These are phyloP conservation scores for Globisporangium solare DNA, from an alignment of 352 stramenopile species.

Conservation along the genomic window DNA sequence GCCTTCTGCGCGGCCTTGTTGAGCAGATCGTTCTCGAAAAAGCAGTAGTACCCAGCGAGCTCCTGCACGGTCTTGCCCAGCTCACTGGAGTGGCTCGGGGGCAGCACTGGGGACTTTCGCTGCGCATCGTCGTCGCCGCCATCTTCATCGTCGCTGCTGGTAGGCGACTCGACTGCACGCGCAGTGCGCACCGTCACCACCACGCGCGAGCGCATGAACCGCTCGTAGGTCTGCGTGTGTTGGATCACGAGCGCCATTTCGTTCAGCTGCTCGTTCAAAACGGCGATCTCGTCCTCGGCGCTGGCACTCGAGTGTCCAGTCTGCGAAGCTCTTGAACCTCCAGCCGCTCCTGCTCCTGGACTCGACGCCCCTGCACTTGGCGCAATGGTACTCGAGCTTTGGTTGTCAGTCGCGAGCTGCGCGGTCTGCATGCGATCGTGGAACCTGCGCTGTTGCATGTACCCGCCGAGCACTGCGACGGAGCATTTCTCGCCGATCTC, in stretches of 20 bases:
- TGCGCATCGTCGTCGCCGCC: conserved; percentile 2
- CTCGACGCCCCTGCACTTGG: too few relatives aligned
- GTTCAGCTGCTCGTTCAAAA: conserved; percentile 84
- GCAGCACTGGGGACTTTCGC: conserved; percentile 24
- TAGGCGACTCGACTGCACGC: neutral
- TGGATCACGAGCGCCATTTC: conserved; percentile 84
- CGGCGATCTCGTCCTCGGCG: conserved; percentile 52
- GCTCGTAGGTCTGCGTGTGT: conserved; percentile 86
- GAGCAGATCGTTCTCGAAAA: conserved; percentile 80
- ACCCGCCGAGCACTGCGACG: conserved; percentile 51
- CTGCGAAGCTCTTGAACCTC: conserved; percentile 2
- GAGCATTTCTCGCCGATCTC: conserved; percentile 49
- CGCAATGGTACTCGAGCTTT: neutral
- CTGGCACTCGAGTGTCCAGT: conserved; percentile 5
- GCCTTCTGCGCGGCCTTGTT: conserved; percentile 72
- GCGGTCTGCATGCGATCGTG: conserved; percentile 50
- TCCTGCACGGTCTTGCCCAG: conserved; percentile 81
- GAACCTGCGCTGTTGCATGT: conserved; percentile 76
- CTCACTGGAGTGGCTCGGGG: conserved; percentile 64
- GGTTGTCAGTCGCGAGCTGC: conserved; percentile 8
- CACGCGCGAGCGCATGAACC: conserved; percentile 79
- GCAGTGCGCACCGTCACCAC: neutral
- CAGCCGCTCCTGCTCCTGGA: neutral
- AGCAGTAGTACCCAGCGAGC: conserved; percentile 82
- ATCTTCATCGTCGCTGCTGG: conserved; percentile 6